These are phyloP conservation scores for Mallotus japonicus DNA, from an alignment of 441 rosid species.

Conservation along the genomic window DNA sequence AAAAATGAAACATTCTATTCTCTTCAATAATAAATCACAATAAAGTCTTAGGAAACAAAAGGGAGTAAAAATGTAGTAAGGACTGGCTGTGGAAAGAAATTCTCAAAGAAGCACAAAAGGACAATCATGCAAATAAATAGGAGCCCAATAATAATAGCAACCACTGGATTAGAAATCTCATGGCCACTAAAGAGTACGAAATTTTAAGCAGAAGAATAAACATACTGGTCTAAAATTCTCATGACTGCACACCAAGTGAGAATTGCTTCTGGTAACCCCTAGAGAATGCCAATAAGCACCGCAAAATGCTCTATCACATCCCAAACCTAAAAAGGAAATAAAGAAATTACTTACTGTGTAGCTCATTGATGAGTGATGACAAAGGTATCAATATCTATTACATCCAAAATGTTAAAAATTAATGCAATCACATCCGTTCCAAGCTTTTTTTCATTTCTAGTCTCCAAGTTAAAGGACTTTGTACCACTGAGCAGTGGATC, in stretches of 20 bases:
- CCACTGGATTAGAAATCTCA: background rate
- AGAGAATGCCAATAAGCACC: conserved; percentile 79
- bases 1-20: too few relatives aligned
- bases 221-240: conserved; percentile 70
- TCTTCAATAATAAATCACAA: too few relatives aligned
- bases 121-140: background rate
- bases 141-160: background rate
- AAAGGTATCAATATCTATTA: background rate
- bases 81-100: too few relatives aligned
- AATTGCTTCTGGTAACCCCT: conserved; percentile 41
- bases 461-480: background rate
- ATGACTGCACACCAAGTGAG: conserved; percentile 45
- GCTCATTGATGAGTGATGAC: background rate
- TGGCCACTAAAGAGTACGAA: conserved; percentile 2
- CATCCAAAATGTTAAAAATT: background rate
- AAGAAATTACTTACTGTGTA: background rate
- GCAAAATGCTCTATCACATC: conserved; percentile 82
- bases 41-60: too few relatives aligned
- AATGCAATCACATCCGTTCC: background rate
- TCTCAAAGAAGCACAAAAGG: too few relatives aligned
- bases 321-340: conserved; percentile 57
- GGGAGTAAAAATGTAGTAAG: too few relatives aligned
- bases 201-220: conserved; percentile 16
- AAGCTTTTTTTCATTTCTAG: background rate
- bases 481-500: background rate